Conservation (phyloP, 106 monocot genomes). For the Acanthochlamys bracteata region DNA sequence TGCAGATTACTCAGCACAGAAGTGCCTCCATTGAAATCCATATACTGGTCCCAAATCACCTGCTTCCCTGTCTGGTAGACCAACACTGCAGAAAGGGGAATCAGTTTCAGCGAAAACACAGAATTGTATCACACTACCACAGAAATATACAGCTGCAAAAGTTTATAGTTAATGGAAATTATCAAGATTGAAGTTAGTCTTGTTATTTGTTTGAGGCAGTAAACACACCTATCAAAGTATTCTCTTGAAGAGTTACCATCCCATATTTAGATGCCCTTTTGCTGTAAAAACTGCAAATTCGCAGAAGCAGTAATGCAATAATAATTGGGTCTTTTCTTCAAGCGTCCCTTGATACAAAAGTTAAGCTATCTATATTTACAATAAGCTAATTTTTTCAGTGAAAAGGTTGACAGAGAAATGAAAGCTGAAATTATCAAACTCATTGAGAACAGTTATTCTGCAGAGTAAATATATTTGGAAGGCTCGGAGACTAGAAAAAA, state of each 20-base stretch:
- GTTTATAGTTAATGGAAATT: neutral
- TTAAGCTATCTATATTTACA: no score
- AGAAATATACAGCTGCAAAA: neutral
- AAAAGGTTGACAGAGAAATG: no score
- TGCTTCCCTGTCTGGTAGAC: slow-evolving; percentile 68
- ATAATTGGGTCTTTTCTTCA: neutral
- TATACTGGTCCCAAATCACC: slow-evolving; percentile 94
- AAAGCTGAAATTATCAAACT: no score
- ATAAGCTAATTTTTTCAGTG: no score
- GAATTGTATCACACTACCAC: neutral
- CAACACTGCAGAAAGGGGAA: slow-evolving; percentile 38
- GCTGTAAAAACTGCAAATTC: slow-evolving; percentile 60
- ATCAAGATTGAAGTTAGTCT: no score
- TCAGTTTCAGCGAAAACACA: neutral
- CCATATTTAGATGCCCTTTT: slow-evolving; percentile 89
- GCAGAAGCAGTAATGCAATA: neutral
- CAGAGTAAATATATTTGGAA: no score
- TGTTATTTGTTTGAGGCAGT: neutral
- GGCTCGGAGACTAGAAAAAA: no score
- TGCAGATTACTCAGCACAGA: slow-evolving; percentile 79
- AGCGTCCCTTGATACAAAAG: no score
- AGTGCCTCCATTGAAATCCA: slow-evolving; percentile 99
- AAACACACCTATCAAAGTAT: slow-evolving; percentile 74
- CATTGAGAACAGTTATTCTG: no score
- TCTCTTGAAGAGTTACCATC: slow-evolving; percentile 96